Base-by-base conservation (phyloP, 1,284 basidiomycete genomes). In the Tilletiaria anomala region DNA sequence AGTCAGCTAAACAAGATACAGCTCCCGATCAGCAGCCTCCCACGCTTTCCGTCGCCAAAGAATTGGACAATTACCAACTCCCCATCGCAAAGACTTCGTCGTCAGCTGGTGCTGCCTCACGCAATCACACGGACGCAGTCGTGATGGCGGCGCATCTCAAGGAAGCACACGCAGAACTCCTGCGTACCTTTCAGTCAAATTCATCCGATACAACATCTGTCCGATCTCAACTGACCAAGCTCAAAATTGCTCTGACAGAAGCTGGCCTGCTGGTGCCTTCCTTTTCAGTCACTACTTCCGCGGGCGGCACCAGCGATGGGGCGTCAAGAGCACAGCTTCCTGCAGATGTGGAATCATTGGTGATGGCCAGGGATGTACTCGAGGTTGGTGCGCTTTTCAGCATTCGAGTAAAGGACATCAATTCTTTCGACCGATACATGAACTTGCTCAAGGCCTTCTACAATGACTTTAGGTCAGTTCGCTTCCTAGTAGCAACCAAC, bases 361-460 rank as follows among this genome's bases (percentile, higher is more conserved):
- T 47, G 5, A 5, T 61, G 23, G 56, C 71, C 83, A 83, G 91
- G 50, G 85, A 93, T 50, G 83, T 94, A 40, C 78, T 97, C 43
- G 91, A 96, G 72, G 80, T 94, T 55, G 91, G 88, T 35, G 85
- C 89, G 14, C 83, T 93, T 71, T 82, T 82, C 72, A 87, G 88
- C 47, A 82, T 97, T 64, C 76, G 86, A 33, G 76, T 79, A 50
- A 77, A 78, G 63, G 85, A 94, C 68, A 78, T 93, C 11, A 79
- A 84, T 33, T 81, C 83, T 0, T 99, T 97, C 65, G 85, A 91
- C 66, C 78, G 89, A 50, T 97, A 94, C 70, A 87, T 91, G 68
- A 80, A 83, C 12, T 84, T 93, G 64, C 75, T 97, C 4, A 79
- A 83, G 54, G 80, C 83, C 0, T 94, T 89, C 72, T 96, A 96